phyloP scores from a whole-genome alignment of 2,329 filamentous ascomycete genomes.

The Alternaria brassicae region DNA sequence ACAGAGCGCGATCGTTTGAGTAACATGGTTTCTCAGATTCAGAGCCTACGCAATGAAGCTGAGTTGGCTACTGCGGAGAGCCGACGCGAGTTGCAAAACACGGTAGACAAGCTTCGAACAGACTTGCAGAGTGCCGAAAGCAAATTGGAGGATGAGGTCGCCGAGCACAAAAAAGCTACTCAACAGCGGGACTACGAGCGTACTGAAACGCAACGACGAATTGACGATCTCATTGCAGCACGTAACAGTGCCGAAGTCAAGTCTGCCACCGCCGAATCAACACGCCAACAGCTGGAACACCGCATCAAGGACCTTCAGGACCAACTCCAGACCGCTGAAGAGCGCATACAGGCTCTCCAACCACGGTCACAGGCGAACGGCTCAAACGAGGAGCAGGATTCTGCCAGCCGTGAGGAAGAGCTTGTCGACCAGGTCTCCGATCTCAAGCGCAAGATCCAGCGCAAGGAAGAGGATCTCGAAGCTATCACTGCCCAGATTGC shows the following conservation, averaged over 20 bases:
- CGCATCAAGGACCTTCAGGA: conserved; percentile 88
- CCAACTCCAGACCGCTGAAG: conserved; percentile 87
- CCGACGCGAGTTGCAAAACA: conserved; percentile 78
- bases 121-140: conserved; percentile 81
- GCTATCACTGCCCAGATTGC: conserved; percentile 81
- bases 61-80: conserved; percentile 83
- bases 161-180: conserved; percentile 82
- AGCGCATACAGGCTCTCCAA: conserved; percentile 81
- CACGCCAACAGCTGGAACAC: conserved; percentile 84
- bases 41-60: conserved; percentile 90
- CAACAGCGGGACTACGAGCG: conserved; percentile 89
- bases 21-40: conserved; percentile 80
- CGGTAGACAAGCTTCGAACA: conserved; percentile 78
- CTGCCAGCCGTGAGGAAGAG: conserved; percentile 75
- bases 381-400: conserved; percentile 58
- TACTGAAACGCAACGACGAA: conserved; percentile 85
- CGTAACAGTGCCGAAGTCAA: conserved; percentile 85
- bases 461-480: conserved; percentile 80
- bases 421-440: conserved; percentile 84
- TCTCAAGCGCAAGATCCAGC: conserved; percentile 84
- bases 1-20: conserved; percentile 88
- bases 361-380: conserved; percentile 69
- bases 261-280: conserved; percentile 83
- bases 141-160: conserved; percentile 80
- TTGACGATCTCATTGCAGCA: conserved; percentile 86